These are phyloP conservation scores for Trichoderma erinaceum DNA, from an alignment of 495 filamentous ascomycete species.

Conservation along the genomic window DNA sequence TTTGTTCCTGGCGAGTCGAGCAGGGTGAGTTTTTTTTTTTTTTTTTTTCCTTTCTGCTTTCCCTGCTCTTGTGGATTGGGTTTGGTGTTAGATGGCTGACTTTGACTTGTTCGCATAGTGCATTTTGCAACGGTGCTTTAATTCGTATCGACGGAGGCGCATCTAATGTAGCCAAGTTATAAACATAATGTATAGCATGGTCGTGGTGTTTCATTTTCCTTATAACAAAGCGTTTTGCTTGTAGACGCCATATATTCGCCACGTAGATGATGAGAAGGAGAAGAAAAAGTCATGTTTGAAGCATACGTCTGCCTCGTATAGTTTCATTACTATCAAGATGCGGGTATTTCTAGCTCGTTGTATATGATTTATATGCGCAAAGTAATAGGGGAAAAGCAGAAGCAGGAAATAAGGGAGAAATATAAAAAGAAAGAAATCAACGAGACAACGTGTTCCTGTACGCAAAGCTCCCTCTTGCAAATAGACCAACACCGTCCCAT, in stretches of 20 bases:
- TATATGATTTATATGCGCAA: not conserved
- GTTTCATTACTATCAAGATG: conserved; percentile 4
- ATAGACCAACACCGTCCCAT: not conserved
- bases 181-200: not conserved
- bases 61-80: not conserved
- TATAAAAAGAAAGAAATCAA: not conserved
- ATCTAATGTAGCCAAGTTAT: conserved; percentile 31
- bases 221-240: not conserved
- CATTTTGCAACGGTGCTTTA: conserved; percentile 72
- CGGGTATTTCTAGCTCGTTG: conserved; percentile 2
- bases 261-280: not conserved
- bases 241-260: not conserved
- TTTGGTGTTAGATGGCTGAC: not conserved
- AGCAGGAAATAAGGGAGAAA: not conserved
- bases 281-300: not conserved
- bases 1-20: conserved; percentile 64
- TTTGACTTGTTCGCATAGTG: conserved; percentile 19
- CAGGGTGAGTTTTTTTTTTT: conserved; percentile 38
- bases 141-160: conserved; percentile 65
- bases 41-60: conserved; percentile 1
- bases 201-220: not conserved
- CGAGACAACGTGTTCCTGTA: not conserved
- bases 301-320: not conserved
- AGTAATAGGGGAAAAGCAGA: not conserved
- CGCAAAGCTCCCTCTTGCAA: not conserved